Base-by-base conservation (phyloP, 2,329 filamentous ascomycete genomes). In the Pyrenochaeta sp. region DNA sequence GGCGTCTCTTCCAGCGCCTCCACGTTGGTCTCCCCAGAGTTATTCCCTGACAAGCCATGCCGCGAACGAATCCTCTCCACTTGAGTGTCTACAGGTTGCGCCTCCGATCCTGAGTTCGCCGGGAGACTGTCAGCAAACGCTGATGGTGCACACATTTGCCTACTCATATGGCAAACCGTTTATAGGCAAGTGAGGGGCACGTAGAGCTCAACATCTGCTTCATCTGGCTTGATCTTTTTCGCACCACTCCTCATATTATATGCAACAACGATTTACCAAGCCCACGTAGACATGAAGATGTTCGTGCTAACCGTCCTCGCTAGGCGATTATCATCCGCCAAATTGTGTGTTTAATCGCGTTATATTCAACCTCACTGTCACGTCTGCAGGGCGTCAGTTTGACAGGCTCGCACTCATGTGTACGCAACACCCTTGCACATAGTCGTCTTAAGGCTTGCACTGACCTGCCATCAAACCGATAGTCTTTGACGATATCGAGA, bases 351-450 rank as follows among this genome's bases (percentile, higher is more conserved):
- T 94, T 78, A 89, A 92, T 68, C 83, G 86, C 30, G 88, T 93
- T 14, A 83, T 85, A 20, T 85, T 95, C 73, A 92, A 92, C 67
- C 84, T 95, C 61, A 93, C 89, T 0, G 87, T 90, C 12, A 85
- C 85, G 0, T 90, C 88, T 9, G 78, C 80, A 56, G 91, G 91
- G 1, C 82, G 85, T 2, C 91, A 96, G 64, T 93, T 85, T 73
- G 91, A 96, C 71, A 84, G 91, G 33, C 81, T 94, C 7, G 91
- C 86, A 3, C 74, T 89, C 29, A 87, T 95, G 82, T 95, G 23
- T 27, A 27, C 23, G 23, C 23, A 27, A 27, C 23, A 9, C 9
- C 9, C 23, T 5, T 27, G 23, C 9, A 27, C 23, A 27, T 5
- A 9, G 23, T 27, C 9, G 4, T 9, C 9, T 27, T 27, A 9